These are phyloP conservation scores for Sphaceloma murrayae DNA, from an alignment of 2,329 filamentous ascomycete genomes.

Conservation along the genomic window DNA sequence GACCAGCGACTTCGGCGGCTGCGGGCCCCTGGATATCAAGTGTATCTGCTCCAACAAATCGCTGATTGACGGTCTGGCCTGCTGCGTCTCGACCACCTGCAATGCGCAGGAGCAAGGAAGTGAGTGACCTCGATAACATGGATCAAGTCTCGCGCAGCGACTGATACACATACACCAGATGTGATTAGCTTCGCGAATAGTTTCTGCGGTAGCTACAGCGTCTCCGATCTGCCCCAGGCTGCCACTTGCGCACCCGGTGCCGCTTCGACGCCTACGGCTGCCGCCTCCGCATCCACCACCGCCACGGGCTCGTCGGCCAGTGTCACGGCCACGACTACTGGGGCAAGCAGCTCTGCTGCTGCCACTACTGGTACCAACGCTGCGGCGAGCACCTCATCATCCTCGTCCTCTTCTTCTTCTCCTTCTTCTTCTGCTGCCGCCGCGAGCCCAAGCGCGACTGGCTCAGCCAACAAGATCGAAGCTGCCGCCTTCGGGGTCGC, in stretches of 20 bases:
- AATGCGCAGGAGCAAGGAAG: conserved; percentile 27
- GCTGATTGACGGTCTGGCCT: conserved; percentile 32
- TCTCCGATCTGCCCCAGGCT: conserved; percentile 32
- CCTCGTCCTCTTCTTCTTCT: background rate
- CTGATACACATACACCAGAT: conserved; percentile 23
- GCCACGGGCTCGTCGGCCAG: background rate
- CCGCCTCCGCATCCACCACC: conserved; percentile 11
- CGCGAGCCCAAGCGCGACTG: background rate
- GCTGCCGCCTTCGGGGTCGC: conserved; percentile 11
- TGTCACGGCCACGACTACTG: background rate
- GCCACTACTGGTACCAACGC: background rate
- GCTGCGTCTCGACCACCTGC: conserved; percentile 34
- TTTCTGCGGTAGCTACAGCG: conserved; percentile 32
- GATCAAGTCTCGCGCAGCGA: background rate
- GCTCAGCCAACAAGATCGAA: conserved; percentile 12
- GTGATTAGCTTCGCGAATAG: conserved; percentile 35
- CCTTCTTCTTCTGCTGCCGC: background rate
- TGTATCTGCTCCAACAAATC: conserved; percentile 35
- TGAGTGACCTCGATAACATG: conserved; percentile 21
- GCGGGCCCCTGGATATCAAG: conserved; percentile 31
- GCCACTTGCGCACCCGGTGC: conserved; percentile 28
- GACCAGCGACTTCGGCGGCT: conserved; percentile 30
- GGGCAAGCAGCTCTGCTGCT: background rate
- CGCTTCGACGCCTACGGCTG: background rate
- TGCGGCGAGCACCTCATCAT: background rate